These are phyloP conservation scores for Cordyceps tenuipes DNA, from an alignment of 2,329 filamentous ascomycete species.

Conservation along the genomic window DNA sequence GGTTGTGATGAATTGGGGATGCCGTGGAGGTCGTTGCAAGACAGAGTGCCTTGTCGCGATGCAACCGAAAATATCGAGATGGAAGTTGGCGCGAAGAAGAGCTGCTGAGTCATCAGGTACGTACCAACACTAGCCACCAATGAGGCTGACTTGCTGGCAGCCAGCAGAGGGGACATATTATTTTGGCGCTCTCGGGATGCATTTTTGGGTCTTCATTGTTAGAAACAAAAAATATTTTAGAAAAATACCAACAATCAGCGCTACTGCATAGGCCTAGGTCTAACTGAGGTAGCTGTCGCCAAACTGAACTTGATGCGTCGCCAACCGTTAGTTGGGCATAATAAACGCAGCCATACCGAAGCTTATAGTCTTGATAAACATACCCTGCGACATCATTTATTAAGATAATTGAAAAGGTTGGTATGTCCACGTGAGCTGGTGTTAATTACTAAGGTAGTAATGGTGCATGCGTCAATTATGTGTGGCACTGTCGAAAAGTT, in stretches of 20 bases:
- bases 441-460: too few species aligned
- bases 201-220: background rate
- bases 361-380: background rate
- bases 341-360: background rate
- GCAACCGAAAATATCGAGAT: constrained; percentile 10
- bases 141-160: too few species aligned
- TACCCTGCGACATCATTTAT: background rate
- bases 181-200: background rate
- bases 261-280: too few species aligned
- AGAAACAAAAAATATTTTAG: too few species aligned
- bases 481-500: background rate
- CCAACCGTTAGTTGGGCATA: background rate
- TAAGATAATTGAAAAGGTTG: background rate
- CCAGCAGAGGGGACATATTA: too few species aligned
- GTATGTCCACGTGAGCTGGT: background rate
- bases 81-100: background rate
- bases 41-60: background rate
- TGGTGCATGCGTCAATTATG: background rate
- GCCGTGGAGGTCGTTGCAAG: background rate
- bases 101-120: constrained; percentile 10
- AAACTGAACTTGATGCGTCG: too few species aligned
- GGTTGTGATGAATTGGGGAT: constrained; percentile 13
- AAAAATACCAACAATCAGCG: too few species aligned
- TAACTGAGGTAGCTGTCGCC: too few species aligned
- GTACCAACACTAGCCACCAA: background rate